Conservation (phyloP, 2,329 filamentous ascomycete genomes). For the Claviceps fusiformis region DNA sequence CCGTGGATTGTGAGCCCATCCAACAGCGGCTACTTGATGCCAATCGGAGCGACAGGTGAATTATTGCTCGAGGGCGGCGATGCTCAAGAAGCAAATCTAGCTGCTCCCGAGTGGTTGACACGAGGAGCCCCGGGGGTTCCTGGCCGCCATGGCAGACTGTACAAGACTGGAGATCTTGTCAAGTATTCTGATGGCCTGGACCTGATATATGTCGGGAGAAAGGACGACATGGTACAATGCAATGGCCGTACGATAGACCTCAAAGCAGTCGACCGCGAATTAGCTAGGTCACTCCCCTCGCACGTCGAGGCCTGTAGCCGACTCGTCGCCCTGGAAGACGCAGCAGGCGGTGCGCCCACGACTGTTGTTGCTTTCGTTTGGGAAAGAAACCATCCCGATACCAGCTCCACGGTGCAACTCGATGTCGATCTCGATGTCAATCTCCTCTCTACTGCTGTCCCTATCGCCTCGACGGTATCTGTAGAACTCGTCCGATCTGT, state of each 20-base stretch:
- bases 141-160: constrained; percentile 12
- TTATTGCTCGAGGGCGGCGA: constrained; percentile 24
- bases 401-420: neutral
- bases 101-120: constrained; percentile 13
- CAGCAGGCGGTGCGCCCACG: neutral
- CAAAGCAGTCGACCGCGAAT: constrained; percentile 11
- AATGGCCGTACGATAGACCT: constrained; percentile 14
- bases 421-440: constrained; percentile 5
- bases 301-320: constrained; percentile 7
- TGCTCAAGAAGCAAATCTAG: constrained; percentile 1
- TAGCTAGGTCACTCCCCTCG: constrained; percentile 10
- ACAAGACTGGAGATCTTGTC: constrained; percentile 14
- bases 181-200: constrained; percentile 13
- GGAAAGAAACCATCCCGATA: neutral
- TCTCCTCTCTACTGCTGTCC: constrained; percentile 1
- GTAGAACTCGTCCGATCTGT: constrained; percentile 11
- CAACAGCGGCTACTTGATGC: constrained; percentile 13
- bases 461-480: constrained; percentile 8
- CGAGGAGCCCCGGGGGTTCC: constrained; percentile 6
- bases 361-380: neutral
- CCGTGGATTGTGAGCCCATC: constrained; percentile 17
- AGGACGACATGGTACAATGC: constrained; percentile 10
- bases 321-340: constrained; percentile 10
- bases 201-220: constrained; percentile 12
- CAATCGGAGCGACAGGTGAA: constrained; percentile 21